Base-by-base conservation (phyloP, 1,139 yeast species). In the Arxiozyma slooffiae region DNA sequence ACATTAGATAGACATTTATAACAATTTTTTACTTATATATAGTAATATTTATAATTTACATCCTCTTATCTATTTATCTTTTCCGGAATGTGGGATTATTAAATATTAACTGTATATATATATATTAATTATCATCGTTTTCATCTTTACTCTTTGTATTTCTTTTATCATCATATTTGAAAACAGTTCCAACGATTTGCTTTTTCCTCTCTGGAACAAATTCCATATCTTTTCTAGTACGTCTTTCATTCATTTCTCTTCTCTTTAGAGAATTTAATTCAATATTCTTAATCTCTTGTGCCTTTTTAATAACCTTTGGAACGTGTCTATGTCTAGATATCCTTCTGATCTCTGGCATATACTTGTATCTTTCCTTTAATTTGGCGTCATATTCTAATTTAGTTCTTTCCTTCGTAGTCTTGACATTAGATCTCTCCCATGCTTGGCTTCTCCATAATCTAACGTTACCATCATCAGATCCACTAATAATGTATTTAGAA, bases 401-500 rank as follows among this genome's bases (percentile, higher is more conserved):
- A 58, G 84, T 72, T 63, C 94, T 79, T 69, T 88, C 87, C 62
- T 86, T 79, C 18, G 94, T 74, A 5, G 94, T 81, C 70, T 85
- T 86, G 56, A 89, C 82, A 52, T 81, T 82, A 1, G 95, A 77
- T 60, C 97, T 76, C 55, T 87, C 95, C 63, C 86, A 80, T 1
- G 97, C 95, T 49, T 77, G 78, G 16, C 95, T 71, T 69, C 98
- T 77, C 99, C 99, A 92, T 52, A 94, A 67, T 60, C 99, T 77
- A 42, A 94, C 81, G 67, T 94, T 94, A 58, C 97, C 95, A 67
- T 92, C 99, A 69, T 92, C 98, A 1, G 96, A 87, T 17, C 97
- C 98, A 55, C 89, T 80, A 52, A 90, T 71, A 41, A 94, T 80
- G 67, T 89, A 92, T 63, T 83, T 81, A 49, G 95, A 76, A 68